Evolutionary conservation across 148 eudicot genomes (phyloP).

Genomic region (Persicaria maculosa): DNA sequence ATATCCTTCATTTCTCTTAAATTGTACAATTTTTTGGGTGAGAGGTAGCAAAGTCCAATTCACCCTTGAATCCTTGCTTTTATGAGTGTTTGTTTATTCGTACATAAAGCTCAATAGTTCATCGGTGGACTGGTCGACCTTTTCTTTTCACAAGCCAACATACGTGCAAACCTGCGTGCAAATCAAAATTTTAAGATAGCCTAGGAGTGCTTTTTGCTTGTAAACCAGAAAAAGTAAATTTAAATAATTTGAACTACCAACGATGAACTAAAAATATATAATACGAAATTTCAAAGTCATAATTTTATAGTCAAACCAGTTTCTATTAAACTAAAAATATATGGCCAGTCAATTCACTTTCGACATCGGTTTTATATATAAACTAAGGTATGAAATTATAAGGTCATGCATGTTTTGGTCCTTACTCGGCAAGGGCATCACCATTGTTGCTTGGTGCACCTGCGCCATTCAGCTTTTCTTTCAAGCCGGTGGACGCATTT

Average conservation of each 20-base stretch:
- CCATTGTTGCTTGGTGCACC: not conserved
- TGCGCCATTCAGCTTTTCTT: not conserved
- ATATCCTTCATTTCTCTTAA: too few relatives aligned
- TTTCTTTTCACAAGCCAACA: not conserved
- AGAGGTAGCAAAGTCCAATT: too few relatives aligned
- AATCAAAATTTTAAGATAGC: not conserved
- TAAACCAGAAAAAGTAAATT: too few relatives aligned
- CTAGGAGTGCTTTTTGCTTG: not conserved
- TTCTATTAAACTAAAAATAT: too few relatives aligned
- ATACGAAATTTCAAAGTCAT: too few relatives aligned
- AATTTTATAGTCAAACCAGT: too few relatives aligned
- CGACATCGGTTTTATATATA: not conserved
- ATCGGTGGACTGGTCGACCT: not conserved
- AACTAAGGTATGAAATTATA: not conserved
- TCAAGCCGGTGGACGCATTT: slow-evolving; percentile 1
- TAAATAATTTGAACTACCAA: too few relatives aligned
- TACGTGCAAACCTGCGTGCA: not conserved
- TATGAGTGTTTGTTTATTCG: too few relatives aligned
- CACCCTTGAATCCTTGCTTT: too few relatives aligned
- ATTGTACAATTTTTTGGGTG: too few relatives aligned
- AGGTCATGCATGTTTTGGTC: not conserved
- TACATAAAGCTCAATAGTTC: not conserved
- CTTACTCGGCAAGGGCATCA: not conserved
- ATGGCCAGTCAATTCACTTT: too few relatives aligned
- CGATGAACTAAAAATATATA: too few relatives aligned